Base-by-base conservation (phyloP, 331 rosid genomes). In the Pyrus hybrid region DNA sequence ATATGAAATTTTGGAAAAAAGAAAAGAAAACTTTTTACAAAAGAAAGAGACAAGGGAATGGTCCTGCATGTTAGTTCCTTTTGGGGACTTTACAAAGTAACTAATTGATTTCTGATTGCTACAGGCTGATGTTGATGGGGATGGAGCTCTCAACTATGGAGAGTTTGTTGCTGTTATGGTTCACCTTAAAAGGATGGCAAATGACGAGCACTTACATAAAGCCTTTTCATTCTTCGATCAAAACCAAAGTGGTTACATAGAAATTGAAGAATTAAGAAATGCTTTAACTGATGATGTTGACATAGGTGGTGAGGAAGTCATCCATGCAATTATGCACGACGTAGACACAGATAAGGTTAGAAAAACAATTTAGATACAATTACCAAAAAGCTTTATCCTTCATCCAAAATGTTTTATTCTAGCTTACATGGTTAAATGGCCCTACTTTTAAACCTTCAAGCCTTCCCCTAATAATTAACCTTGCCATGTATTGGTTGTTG, bases 271-370 rank as follows among this genome's bases (percentile, higher is more conserved):
- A 73, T 79, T 87, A 20, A 72, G 88, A 53, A 70, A 71, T 41
- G 85, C 90, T 35, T 79, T 87, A 53, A 82, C 58, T n/a, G 88
- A 84, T 43, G 86, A 77, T 17, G 72, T 71, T 3, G 88, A 84
- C 8, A 7, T 78, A 14, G 81, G 66, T 18, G 60, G 85, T 2
- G 90, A 84, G 78, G 88, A 87, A 76, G 85, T 87, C 73, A 72
- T 84, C 49, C 76, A 11, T 63, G 88, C 86, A 21, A 87, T 87
- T 45, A 84, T 87, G 88, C 88, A 84, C 20, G 90, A 87, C 47
- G 90, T 87, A 65, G 90, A 87, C 72, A 87, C 88, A 23, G 90
- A 87, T 70, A 87, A 87, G 90, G 90, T 87, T 35, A 70, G 77
- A 71, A 20, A 71, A 49, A 30, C 10, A 41, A 28, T 23, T 14